Percentiles rank a stretch among this genome's conserved stretches.
phyloP scores from a whole-genome alignment of 768 basidiomycete genomes.

The Lactarius psammicola region DNA sequence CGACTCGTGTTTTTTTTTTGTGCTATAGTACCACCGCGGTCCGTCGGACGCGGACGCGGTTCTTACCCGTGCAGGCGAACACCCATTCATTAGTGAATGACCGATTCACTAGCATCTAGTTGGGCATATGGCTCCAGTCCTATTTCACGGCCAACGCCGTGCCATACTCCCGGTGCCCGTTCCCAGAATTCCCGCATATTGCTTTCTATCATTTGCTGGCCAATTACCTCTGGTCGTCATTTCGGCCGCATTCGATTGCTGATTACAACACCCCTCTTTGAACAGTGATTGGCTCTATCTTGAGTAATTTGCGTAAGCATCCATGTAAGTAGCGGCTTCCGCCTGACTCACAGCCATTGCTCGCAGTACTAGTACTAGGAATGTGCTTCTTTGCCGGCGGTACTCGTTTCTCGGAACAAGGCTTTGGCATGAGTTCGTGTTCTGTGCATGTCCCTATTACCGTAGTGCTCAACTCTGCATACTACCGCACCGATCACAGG shows the following conservation, averaged over 20 bases:
- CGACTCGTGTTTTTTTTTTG: not conserved
- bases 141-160: not conserved
- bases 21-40: not conserved
- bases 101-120: not conserved
- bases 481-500: slow-evolving; percentile 33
- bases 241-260: not conserved
- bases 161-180: slow-evolving; percentile 1
- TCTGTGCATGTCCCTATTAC: not conserved
- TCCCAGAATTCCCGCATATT: not conserved
- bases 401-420: slow-evolving; percentile 73
- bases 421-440: slow-evolving; percentile 66
- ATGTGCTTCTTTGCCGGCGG: slow-evolving; percentile 93
- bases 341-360: slow-evolving; percentile 14
- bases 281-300: slow-evolving; percentile 46
- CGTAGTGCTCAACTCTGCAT: not conserved
- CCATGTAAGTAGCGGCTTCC: not conserved
- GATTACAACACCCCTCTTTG: not conserved
- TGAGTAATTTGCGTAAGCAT: slow-evolving; percentile 44
- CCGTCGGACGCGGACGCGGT: not conserved
- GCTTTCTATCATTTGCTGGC: not conserved
- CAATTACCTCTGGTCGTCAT: not conserved
- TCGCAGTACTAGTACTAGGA: slow-evolving; percentile 71
- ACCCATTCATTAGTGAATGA: not conserved
- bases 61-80: not conserved
- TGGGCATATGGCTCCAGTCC: not conserved